A percentile compares a stretch with the other conserved stretches of the same genome.
These are phyloP conservation scores for Cryptococcus sp. DNA, from an alignment of 1,284 basidiomycete genomes.

Conservation along the genomic window DNA sequence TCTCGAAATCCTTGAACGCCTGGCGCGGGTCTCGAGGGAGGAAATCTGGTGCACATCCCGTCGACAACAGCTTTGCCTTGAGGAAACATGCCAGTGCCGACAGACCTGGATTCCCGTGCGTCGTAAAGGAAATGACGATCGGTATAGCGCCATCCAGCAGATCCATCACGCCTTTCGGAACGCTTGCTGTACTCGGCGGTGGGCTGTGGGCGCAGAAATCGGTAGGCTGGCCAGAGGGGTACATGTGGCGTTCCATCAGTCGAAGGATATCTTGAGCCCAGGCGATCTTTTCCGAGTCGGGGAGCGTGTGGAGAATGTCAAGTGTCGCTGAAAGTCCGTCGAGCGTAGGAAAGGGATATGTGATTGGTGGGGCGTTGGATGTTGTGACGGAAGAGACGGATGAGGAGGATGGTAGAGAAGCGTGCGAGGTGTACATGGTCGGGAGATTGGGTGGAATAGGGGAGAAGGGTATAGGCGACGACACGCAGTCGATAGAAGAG, in stretches of 20 bases:
- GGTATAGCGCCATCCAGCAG: conserved; percentile 26
- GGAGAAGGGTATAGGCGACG: too few relatives aligned
- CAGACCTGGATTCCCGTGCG: conserved; percentile 9
- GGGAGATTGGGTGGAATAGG: too few relatives aligned
- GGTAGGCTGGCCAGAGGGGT: conserved; percentile 14
- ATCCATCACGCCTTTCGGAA: conserved; percentile 4
- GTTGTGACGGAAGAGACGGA: conserved; percentile 13
- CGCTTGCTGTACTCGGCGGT: conserved; percentile 3
- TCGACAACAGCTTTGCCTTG: conserved; percentile 31
- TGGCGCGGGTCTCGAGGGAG: conserved; percentile 63
- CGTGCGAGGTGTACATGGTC: not conserved
- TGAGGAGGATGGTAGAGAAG: conserved; percentile 13
- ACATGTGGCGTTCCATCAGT: conserved; percentile 23
- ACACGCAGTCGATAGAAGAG: too few relatives aligned
- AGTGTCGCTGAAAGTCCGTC: conserved; percentile 9
- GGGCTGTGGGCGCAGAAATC: conserved; percentile 12
- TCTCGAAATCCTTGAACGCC: conserved; percentile 85
- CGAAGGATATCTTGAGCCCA: conserved; percentile 37
- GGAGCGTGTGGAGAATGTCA: conserved; percentile 13
- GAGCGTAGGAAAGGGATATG: conserved; percentile 19
- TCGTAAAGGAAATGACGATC: conserved; percentile 28
- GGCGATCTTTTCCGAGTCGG: conserved; percentile 21
- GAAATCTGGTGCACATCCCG: conserved; percentile 52
- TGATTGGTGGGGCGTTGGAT: conserved; percentile 18
- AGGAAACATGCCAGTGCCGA: conserved; percentile 32